Base-by-base conservation (phyloP, 345 rosid species). In the Mallotus nudiflorus region DNA sequence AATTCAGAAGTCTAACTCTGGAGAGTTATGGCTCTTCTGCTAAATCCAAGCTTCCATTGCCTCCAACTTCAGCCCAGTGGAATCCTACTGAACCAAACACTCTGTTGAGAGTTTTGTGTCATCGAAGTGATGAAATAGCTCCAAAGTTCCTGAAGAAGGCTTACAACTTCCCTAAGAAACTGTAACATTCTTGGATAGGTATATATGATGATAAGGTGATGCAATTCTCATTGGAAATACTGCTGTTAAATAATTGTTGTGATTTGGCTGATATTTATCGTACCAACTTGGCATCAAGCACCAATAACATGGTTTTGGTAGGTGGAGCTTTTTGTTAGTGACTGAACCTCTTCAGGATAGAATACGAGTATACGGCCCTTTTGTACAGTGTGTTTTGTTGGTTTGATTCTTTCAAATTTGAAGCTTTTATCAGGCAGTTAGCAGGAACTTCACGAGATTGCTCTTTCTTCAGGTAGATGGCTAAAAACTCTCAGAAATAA, bases 141-240 rank as follows among this genome's bases (percentile, higher is more conserved):
- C 28, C 55, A 1, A 77, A 61, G 68, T 77, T 77, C 68, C 76
- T 77, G 45, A 77, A 67, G 65, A 77, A 71, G 60, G 62, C 72
- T 18, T 77, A 77, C 52, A 62, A 77, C 82, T 83, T 91, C 82
- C 97, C 98, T 1, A 94, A 77, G 84, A 94, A 88, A 82, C 85
- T 89, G 24, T 82, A 67, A 79, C 33, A 48, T 35, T 5, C 57
- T 45, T 42, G 13, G 45, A 29, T 12, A 7, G 15, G 8, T 48
- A 48, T 7, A 19, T 48, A 6, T 4, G 37, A 54, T n/a, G 24
- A 6, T 11, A 54, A 72, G 18, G 20, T 45, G 66, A 9, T 53
- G 52, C 49, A 27, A 24, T 65, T 42, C 37, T 35, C 54, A 9
- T 57, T 42, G 50, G 14, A 28, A 51, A 20, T 66, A 31, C 63